Evolutionary conservation across 2,329 filamentous ascomycete genomes (phyloP).

Genomic region (Pseudogymnoascus sp.): DNA sequence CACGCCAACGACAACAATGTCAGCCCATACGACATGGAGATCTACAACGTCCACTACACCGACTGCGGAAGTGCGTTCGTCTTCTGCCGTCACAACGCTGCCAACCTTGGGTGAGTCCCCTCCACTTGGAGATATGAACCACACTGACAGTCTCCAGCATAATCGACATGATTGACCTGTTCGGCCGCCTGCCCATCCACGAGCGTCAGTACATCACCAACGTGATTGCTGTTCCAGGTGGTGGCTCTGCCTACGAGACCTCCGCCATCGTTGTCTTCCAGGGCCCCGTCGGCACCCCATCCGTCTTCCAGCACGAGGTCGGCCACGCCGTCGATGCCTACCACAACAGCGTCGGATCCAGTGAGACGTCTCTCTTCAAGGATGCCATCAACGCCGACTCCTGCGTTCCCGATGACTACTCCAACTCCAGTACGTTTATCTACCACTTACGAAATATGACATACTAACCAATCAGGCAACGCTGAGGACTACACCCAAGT

Average conservation of each 20-base stretch:
- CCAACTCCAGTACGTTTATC: constrained; percentile 16
- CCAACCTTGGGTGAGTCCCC: constrained; percentile 12
- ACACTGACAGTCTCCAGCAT: constrained; percentile 12
- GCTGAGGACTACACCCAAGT: constrained; percentile 19
- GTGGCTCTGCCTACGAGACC: constrained; percentile 14
- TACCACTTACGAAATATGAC: background rate
- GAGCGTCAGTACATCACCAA: constrained; percentile 19
- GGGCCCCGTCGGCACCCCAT: background rate
- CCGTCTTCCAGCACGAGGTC: constrained; percentile 13
- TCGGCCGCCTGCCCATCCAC: constrained; percentile 19
- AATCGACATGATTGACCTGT: constrained; percentile 17
- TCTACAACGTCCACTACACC: constrained; percentile 18
- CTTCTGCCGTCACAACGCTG: constrained; percentile 19
- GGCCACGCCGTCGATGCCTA: constrained; percentile 18
- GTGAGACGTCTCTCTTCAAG: constrained; percentile 14
- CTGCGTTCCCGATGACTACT: constrained; percentile 18
- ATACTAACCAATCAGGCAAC: constrained; percentile 8
- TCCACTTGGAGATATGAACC: background rate
- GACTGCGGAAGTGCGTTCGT: constrained; percentile 18
- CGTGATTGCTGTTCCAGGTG: constrained; percentile 16
- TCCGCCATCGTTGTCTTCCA: constrained; percentile 10
- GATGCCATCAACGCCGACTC: constrained; percentile 14
- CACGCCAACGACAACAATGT: constrained; percentile 15
- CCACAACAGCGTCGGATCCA: constrained; percentile 13
- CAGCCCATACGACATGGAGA: constrained; percentile 14